A percentile compares a stretch with the other conserved stretches of the same genome.
These are phyloP conservation scores for Dryadomyces quercivorus DNA, from an alignment of 2,329 filamentous ascomycete species.

Conservation along the genomic window DNA sequence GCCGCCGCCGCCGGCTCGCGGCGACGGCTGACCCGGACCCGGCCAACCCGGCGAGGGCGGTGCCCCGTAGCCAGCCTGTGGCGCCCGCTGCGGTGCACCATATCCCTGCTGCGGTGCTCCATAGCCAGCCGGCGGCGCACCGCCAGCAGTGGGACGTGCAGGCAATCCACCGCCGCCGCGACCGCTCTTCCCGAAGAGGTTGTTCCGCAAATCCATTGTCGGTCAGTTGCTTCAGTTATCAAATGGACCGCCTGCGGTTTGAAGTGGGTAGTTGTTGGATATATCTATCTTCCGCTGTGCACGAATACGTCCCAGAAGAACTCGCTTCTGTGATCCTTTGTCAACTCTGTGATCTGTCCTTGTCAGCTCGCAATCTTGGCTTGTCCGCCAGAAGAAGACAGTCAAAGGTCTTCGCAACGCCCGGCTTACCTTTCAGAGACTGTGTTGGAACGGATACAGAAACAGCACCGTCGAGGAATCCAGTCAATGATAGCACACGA, in stretches of 20 bases:
- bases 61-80: conserved; percentile 10
- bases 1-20: background rate
- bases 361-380: background rate
- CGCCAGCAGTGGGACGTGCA: conserved; percentile 15
- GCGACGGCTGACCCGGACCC: background rate
- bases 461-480: no score
- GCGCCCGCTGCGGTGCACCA: conserved; percentile 8
- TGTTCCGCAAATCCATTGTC: conserved; percentile 28
- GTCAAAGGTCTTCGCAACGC: background rate
- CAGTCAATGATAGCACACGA: background rate
- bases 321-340: background rate
- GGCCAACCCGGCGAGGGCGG: conserved; percentile 4
- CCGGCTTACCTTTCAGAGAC: background rate
- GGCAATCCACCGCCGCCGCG: conserved; percentile 16
- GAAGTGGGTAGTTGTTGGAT: background rate
- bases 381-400: no score
- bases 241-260: background rate
- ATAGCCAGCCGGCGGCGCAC: background rate
- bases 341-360: background rate
- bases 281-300: background rate
- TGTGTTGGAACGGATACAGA: no score
- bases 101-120: conserved; percentile 9
- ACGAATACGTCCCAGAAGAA: background rate
- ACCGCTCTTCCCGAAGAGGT: conserved; percentile 29
- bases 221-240: background rate